These are phyloP conservation scores for Hippophae tibetana DNA, from an alignment of 306 rosid species.

Conservation along the genomic window DNA sequence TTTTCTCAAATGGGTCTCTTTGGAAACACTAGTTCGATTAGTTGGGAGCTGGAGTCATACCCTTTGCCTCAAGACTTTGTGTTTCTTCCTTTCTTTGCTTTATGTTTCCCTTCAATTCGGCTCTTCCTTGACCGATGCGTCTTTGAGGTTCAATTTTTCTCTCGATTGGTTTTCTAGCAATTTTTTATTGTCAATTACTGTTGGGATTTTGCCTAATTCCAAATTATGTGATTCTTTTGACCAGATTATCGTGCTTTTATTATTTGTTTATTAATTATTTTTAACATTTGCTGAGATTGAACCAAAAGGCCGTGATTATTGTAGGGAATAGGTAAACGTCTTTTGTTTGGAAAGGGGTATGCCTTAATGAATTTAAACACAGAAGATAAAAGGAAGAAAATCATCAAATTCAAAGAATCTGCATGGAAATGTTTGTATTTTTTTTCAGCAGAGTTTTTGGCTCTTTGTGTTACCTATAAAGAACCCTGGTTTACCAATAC, in stretches of 20 bases:
- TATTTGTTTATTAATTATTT: too few relatives aligned
- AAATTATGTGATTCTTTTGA: too few relatives aligned
- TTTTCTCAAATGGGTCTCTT: slow-evolving; percentile 12
- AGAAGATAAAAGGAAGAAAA: slow-evolving; percentile 13
- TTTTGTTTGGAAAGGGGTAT: slow-evolving; percentile 15
- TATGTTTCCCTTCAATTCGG: slow-evolving; percentile 24
- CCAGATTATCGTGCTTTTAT: too few relatives aligned
- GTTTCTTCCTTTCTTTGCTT: slow-evolving; percentile 20
- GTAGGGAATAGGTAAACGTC: slow-evolving; percentile 20
- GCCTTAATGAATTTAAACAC: slow-evolving; percentile 7
- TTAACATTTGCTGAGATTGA: not conserved
- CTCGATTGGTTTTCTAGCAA: not conserved
- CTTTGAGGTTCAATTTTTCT: slow-evolving; percentile 18
- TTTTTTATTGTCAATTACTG: not conserved
- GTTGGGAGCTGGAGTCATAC: slow-evolving; percentile 23
- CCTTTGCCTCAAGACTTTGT: slow-evolving; percentile 24
- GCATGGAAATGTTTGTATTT: slow-evolving; percentile 28
- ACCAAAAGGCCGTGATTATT: not conserved
- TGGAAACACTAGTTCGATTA: slow-evolving; percentile 10
- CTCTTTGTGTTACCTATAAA: slow-evolving; percentile 19
- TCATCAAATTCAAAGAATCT: slow-evolving; percentile 31
- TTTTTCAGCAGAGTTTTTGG: slow-evolving; percentile 26
- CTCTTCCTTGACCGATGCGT: slow-evolving; percentile 26
- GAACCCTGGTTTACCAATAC: slow-evolving; percentile 30
- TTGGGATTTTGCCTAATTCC: not conserved